Evolutionary conservation across 352 stramenopile genomes (phyloP).

Genomic region (Globisporangium polare): DNA sequence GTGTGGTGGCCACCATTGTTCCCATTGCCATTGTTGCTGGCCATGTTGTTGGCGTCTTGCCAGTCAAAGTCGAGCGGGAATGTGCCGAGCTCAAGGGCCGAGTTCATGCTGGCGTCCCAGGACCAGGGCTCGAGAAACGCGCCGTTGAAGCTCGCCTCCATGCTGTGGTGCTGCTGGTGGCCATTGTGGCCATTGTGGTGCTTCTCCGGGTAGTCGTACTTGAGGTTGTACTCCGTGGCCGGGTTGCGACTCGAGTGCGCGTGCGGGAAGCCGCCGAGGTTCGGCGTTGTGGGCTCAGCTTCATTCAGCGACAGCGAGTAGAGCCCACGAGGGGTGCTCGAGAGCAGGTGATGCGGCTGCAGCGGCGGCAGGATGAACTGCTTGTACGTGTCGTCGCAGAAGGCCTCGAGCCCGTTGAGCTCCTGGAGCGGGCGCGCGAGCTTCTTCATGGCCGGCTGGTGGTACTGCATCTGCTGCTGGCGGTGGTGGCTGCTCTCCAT

Average conservation of each 20-base stretch:
- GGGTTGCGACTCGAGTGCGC: conserved; percentile 14
- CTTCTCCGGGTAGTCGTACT: conserved; percentile 29
- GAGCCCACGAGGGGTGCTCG: conserved; percentile 22
- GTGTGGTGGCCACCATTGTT: conserved; percentile 9
- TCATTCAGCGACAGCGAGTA: conserved; percentile 13
- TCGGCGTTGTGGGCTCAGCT: conserved; percentile 14
- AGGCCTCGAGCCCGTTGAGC: conserved; percentile 43
- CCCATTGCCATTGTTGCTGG: conserved; percentile 18
- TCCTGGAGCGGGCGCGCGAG: conserved; percentile 33
- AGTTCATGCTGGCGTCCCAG: conserved; percentile 46
- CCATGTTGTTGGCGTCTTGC: conserved; percentile 23
- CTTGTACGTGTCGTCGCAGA: conserved; percentile 45
- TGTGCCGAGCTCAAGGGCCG: conserved; percentile 37
- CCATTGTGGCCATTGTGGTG: conserved; percentile 3
- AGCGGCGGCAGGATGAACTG: conserved; percentile 45
- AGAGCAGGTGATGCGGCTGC: conserved; percentile 35
- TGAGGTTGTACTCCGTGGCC: conserved; percentile 17
- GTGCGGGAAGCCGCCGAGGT: conserved; percentile 32
- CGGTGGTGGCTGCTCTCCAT: conserved; percentile 17
- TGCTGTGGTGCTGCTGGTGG: conserved; percentile 13
- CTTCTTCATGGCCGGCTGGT: conserved; percentile 55
- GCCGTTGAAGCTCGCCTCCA: conserved; percentile 33
- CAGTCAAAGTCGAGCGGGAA: conserved; percentile 56
- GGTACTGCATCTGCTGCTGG: conserved; percentile 23
- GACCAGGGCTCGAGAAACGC: conserved; percentile 65